Base-by-base conservation (phyloP, 139 green algal species). In the Asterochloris erici region DNA sequence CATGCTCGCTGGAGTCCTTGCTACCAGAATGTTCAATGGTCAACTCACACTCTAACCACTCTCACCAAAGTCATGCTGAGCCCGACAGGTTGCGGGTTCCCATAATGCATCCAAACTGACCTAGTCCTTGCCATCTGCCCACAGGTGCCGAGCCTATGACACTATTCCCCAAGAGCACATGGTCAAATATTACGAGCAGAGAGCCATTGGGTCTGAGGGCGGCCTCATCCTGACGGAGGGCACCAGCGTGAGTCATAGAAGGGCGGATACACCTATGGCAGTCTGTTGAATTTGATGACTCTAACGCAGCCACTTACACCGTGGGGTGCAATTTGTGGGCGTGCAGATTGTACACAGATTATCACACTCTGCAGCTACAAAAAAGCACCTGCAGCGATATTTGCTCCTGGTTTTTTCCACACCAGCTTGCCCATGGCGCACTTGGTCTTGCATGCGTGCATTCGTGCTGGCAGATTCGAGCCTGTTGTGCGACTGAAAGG, bases 141-240 rank as follows among this genome's bases (percentile, higher is more conserved):
- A 54, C 38, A 54, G 38, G 38, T 79, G 60, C 73, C 82, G 85
- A 77, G 54, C 62, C 62, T 54, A 73, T 15, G 77, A 79, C 10
- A 24, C 38, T 14, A 38, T 38, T 14, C 82, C 84, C 29, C 83
- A 76, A 12, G 38, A 80, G 10, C 81, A 81, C 24, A 73, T 77
- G 0, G 60, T 63, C 11, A 63, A 82, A 27, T 94, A 92, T 84
- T 93, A 95, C 79, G 75, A 73, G 12, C 91, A 96, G 86, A 86
- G 92, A 13, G 86, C 89, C 13, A 11, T 23, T 73, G 77, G 77
- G 4, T 84, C 85, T 28, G 47, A 83, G 12, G 94, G 94, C 6
- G 83, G 78, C 27, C 82, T 97, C 13, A 86, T 97, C 66, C 89
- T 97, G 70, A 83, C 74, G 11, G 93, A 97, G 79, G 88, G 62